These are phyloP conservation scores for Daldinia eschscholtzii DNA, from an alignment of 2,329 filamentous ascomycete species.

Conservation along the genomic window DNA sequence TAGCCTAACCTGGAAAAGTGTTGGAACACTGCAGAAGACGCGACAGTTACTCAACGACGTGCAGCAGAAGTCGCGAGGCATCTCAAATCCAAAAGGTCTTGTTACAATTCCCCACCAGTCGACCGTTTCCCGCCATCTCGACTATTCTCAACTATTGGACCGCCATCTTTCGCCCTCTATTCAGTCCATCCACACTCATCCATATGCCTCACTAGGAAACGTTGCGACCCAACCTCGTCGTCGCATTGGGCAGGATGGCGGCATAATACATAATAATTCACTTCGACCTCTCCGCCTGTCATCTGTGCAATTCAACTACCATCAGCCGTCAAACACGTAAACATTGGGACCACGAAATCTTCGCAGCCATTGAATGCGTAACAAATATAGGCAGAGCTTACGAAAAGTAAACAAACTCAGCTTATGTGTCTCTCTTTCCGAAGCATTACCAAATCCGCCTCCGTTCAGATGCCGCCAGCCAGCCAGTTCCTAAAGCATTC, in stretches of 20 bases:
- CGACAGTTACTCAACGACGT: constrained; percentile 40
- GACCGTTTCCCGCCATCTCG: not conserved
- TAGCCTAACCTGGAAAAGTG: constrained; percentile 2
- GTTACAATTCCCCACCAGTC: constrained; percentile 26
- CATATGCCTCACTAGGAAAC: constrained; percentile 32
- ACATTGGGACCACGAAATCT: constrained; percentile 38
- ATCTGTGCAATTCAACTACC: constrained; percentile 44
- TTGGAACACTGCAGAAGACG: constrained; percentile 12
- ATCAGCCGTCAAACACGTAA: constrained; percentile 44
- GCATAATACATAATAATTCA: constrained; percentile 50
- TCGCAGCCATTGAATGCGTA: constrained; percentile 36
- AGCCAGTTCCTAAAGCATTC: constrained; percentile 52
- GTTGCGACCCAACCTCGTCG: constrained; percentile 50
- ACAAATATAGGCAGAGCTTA: constrained; percentile 28
- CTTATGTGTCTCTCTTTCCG: constrained; percentile 40
- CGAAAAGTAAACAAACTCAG: constrained; percentile 41
- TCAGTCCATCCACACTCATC: constrained; percentile 32
- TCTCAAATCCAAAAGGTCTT: constrained; percentile 30
- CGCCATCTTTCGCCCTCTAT: constrained; percentile 29
- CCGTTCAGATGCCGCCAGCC: constrained; percentile 48
- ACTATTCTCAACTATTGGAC: constrained; percentile 45
- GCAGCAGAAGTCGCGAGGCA: constrained; percentile 40
- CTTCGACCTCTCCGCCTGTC: constrained; percentile 45
- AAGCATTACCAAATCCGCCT: constrained; percentile 34
- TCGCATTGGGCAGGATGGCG: constrained; percentile 50